These are phyloP conservation scores for Saraca asoca DNA, from an alignment of 331 rosid species.

Conservation along the genomic window DNA sequence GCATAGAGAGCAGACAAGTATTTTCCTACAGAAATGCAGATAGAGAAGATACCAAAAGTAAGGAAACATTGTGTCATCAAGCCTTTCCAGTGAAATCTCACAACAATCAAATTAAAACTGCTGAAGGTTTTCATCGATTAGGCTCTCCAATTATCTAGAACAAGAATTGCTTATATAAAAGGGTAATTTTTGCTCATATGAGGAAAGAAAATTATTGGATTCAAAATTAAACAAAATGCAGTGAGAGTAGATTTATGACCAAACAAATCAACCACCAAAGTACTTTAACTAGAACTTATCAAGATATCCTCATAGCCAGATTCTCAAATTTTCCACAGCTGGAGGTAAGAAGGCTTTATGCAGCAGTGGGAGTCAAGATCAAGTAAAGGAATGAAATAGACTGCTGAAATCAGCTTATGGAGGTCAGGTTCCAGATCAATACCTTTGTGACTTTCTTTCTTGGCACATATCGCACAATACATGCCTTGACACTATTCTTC, in stretches of 20 bases:
- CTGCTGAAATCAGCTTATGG: background rate
- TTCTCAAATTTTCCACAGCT: constrained; percentile 23
- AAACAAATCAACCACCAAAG: constrained; percentile 24
- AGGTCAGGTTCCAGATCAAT: constrained; percentile 11
- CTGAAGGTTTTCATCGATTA: constrained; percentile 11
- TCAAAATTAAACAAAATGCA: background rate
- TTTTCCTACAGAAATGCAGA: constrained; percentile 7
- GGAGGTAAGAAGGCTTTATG: constrained; percentile 1
- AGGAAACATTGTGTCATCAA: background rate
- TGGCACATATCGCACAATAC: constrained; percentile 8
- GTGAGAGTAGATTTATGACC: background rate
- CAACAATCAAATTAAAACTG: constrained; percentile 15
- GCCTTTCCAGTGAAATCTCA: constrained; percentile 9
- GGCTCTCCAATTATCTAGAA: constrained; percentile 19
- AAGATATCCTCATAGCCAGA: background rate
- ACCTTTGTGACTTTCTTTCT: constrained; percentile 16
- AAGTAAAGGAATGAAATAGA: background rate
- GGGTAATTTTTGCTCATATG: background rate
- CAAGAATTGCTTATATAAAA: constrained; percentile 1
- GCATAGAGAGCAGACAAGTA: background rate
- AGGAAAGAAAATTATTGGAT: background rate
- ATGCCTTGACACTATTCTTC: background rate
- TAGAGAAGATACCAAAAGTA: constrained; percentile 6
- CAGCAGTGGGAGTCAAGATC: background rate
- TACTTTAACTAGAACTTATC: background rate